Base-by-base conservation (phyloP, 129 eudicot species). In the Heracleum sosnowskyi region DNA sequence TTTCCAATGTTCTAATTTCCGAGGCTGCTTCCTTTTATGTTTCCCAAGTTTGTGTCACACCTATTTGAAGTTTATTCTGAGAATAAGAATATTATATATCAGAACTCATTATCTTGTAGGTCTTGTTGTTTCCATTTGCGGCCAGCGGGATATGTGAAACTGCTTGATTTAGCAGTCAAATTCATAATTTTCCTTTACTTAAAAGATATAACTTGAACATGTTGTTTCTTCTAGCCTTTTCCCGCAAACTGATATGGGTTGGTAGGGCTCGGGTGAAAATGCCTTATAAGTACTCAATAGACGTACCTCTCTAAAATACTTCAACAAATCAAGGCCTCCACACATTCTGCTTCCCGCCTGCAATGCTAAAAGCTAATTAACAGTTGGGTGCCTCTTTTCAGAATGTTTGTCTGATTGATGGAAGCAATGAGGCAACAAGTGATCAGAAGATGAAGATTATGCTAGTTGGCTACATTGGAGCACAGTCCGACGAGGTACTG, bases 381-480 rank as follows among this genome's bases (percentile, higher is more conserved):
- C 28, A 79, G 20, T 55, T 24, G 57, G 68, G 45, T 60, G 70
- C 34, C 46, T 70, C 41, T 46, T 82, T 82, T 49, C 93, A 91
- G 97, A 63, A 81, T 82, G 80, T 83, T 55, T 79, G 80, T 78
- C 81, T 86, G 5, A 63, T 87, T 64, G 82, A 85, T 34, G 79
- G 75, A 39, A 84, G 77, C 81, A 66, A 62, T 62, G 86, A 75
- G 63, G 47, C 70, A 77, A 81, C 42, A 39, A 39, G 73, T 74
- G 87, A 84, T 75, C 57, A 82, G 64, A 60, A 42, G 64, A 83
- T 87, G 81, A 80, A 91, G 77, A 73, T 87, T 35, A 45, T 82
- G 84, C 82, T 91, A 44, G 91, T 89, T 44, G 97, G 97, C 78
- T 91, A 87, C 86, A 85, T 89, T 71, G 86, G 89, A 79, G 88